Percentiles rank a stretch among this genome's conserved stretches.
Evolutionary conservation across 768 basidiomycete species (phyloP).

Genomic region (Leccinum imitatum): DNA sequence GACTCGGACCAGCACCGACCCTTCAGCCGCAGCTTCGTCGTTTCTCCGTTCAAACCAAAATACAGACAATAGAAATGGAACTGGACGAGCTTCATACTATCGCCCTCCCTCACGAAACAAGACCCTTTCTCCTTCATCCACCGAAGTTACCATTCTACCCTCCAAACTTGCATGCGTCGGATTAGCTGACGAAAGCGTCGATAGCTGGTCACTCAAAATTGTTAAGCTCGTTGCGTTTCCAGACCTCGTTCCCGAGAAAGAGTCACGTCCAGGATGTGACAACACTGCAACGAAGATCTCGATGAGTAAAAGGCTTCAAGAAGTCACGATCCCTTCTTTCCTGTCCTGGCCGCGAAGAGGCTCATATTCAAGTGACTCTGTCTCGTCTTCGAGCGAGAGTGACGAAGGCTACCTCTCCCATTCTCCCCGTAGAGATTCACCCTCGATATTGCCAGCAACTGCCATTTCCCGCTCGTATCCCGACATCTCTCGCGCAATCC

Average conservation of each 20-base stretch:
- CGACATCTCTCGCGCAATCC: constrained; percentile 37
- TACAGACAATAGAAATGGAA: constrained; percentile 4
- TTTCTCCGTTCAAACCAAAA: constrained; percentile 8
- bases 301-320: constrained; percentile 9
- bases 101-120: constrained; percentile 33
- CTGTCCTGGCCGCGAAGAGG: constrained; percentile 22
- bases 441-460: constrained; percentile 34
- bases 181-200: constrained; percentile 62
- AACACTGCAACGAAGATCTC: constrained; percentile 5
- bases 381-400: constrained; percentile 37
- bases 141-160: constrained; percentile 61
- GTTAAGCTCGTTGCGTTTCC: constrained; percentile 77
- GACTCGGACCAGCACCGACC: constrained; percentile 40
- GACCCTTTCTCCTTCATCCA: constrained; percentile 54
- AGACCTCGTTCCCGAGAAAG: constrained; percentile 53
- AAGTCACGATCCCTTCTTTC: constrained; percentile 21
- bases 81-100: constrained; percentile 7
- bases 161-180: constrained; percentile 78
- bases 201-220: constrained; percentile 75
- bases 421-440: constrained; percentile 44
- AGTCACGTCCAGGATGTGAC: constrained; percentile 7
- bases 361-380: constrained; percentile 27
- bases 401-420: constrained; percentile 59
- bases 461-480: constrained; percentile 43
- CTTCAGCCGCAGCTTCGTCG: constrained; percentile 22